Evolutionary conservation across 1,284 basidiomycete genomes (phyloP), one percentile per base, ranked within the genome.

Genomic region (Hemileccinum hortonii): DNA sequence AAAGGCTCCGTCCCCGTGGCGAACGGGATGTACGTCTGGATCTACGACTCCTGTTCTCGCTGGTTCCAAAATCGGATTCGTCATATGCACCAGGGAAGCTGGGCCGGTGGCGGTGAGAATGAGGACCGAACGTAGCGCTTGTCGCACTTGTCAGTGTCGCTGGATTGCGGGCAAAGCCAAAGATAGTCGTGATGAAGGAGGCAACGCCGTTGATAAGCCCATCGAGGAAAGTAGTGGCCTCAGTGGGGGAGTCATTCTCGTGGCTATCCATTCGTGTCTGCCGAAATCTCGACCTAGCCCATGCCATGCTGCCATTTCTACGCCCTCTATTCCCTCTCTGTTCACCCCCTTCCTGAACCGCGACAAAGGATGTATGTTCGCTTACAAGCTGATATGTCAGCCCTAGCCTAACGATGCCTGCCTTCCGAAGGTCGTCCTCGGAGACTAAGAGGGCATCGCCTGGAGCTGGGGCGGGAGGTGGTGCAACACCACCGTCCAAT

Each of bases 351-450:
- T 32, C 35, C 33, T 79, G 76, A 4, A 80, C 69, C 3, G 80
- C 84, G 26, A 86, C 67, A 54, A 86, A 84, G 0, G 81, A 81
- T 0, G 82, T 83, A 55, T 78, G 66, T 45, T 64, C 61, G 63
- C 76, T 83, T 0, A 70, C 74, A 30, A 86, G 70, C 53, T 79
- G 76, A 58, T 83, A 84, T 19, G 63, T 66, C 52, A 73, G 67
- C 3, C 81, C 83, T 4, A 84, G 68, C 15, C 72, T 65, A 22
- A 82, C 58, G 38, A 83, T 76, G 1, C 72, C 70, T 6, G 75
- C 75, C 59, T 69, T 79, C 18, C 67, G 68, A 24, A 74, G 61
- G 21, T 75, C 71, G 0, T 70, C 69, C 0, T 66, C 59, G 1
- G 69, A 56, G 35, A 59, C 63, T 10, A 65, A 24, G 8, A 67